These are phyloP conservation scores for Myxozyma mucilagina DNA, from an alignment of 805 yeast genomes.

Conservation along the genomic window DNA sequence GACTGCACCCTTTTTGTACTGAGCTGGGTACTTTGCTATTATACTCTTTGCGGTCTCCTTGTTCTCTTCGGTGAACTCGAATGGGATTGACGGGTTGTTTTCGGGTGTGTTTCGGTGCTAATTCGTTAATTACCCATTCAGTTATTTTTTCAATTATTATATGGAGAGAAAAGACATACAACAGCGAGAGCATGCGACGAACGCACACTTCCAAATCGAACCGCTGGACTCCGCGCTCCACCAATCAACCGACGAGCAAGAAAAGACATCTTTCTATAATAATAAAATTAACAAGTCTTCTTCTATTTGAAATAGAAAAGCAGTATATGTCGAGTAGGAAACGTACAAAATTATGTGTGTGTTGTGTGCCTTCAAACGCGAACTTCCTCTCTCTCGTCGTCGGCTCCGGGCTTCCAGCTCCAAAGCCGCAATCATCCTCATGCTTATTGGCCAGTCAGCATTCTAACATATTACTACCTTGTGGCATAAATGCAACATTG, in stretches of 20 bases:
- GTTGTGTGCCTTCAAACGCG: too few relatives aligned
- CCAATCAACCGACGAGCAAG: conserved; percentile 12
- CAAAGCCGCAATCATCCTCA: too few relatives aligned
- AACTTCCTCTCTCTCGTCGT: too few relatives aligned
- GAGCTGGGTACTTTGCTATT: conserved; percentile 78
- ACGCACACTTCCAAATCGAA: conserved; percentile 8
- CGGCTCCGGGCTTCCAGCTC: too few relatives aligned
- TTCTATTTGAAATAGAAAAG: not conserved
- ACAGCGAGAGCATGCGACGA: conserved; percentile 26
- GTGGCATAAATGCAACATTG: too few relatives aligned
- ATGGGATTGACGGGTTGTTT: conserved; percentile 67
- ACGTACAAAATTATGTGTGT: too few relatives aligned
- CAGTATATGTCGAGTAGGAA: not conserved
- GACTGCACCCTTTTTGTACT: conserved; percentile 82
- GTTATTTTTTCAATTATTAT: not conserved
- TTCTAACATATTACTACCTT: too few relatives aligned
- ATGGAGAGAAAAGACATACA: conserved; percentile 7
- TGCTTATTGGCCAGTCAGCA: too few relatives aligned
- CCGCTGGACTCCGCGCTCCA: conserved; percentile 10
- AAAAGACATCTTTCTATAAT: conserved; percentile 5
- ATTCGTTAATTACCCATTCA: too few relatives aligned
- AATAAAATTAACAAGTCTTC: not conserved
- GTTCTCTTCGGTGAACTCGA: conserved; percentile 71
- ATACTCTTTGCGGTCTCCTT: conserved; percentile 66
- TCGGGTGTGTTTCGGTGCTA: conserved; percentile 66